A percentile compares a stretch with the other conserved stretches of the same genome.
phyloP scores from a whole-genome alignment of 441 rosid genomes.

The Macaranga tanarius region DNA sequence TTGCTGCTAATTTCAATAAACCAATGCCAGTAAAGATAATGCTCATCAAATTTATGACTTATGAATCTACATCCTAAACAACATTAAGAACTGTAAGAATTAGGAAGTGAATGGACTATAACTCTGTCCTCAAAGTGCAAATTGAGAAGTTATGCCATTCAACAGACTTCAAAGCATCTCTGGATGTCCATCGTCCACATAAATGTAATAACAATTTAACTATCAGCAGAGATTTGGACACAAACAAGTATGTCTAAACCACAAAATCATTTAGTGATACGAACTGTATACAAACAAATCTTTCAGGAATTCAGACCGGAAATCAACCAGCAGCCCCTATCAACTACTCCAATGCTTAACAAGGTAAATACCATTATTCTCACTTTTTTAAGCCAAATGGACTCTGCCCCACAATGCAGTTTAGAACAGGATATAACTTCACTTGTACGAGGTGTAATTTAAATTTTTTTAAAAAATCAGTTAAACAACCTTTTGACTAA shows the following conservation, averaged over 20 bases:
- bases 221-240: not conserved
- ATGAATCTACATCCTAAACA: constrained; percentile 4
- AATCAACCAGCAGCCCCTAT: not conserved
- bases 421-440: not conserved
- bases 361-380: no score
- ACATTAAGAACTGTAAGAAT: constrained; percentile 1
- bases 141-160: constrained; percentile 4
- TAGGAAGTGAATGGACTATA: not conserved
- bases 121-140: not conserved
- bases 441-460: not conserved
- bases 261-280: not conserved
- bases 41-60: not conserved
- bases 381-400: no score
- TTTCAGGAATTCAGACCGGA: not conserved
- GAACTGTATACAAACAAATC: not conserved
- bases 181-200: not conserved
- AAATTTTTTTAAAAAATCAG: not conserved
- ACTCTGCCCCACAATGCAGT: not conserved
- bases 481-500: not conserved
- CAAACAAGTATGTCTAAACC: not conserved
- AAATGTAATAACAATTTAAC: constrained; percentile 3
- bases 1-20: constrained; percentile 54
- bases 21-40: constrained; percentile 26
- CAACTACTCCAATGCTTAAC: no score
- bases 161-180: not conserved